Base-by-base conservation (phyloP, 1,284 basidiomycete species). In the Apiotrichum porosum region DNA sequence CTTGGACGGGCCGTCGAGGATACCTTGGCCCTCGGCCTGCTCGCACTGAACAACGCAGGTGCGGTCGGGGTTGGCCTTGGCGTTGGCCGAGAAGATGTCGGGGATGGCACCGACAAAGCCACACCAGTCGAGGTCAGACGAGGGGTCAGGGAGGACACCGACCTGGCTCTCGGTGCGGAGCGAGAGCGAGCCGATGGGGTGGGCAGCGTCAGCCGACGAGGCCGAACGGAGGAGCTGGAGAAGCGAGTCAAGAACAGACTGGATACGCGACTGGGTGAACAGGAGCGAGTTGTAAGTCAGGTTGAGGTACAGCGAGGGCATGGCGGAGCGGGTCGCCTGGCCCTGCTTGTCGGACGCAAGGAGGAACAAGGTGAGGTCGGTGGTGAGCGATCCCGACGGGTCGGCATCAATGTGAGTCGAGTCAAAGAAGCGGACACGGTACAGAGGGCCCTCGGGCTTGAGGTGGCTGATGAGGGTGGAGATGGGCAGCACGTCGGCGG, bases 51-150 rank as follows among this genome's bases (percentile, higher is more conserved):
- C 76, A 30, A 94, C 85, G 63, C 91, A 97, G 6, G 86, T 77
- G 30, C 84, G 76, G 38, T 89, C 83, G 0, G 92, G 91, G 72
- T 81, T 81, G 50, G 77, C 73, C 18, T 79, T 78, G 12, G 92
- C 88, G 75, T 95, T 90, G 42, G 77, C 73, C 37, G 88, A 85
- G 75, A 97, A 94, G 41, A 97, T 81, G 70, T 95, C 87, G 32
- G 95, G 88, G 68, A 97, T 90, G 18, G 95, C 88, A 32, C 95
- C 95, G 67, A 91, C 90, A 81, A 84, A 98, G 47, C 86, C 92
- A 71, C 91, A 95, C 92, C 94, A 99, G 65, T 97, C 83, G 34
- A 99, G 81, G 69, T 98, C 87, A 10, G 82, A 85, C 13, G 81
- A 83, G 3, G 95, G 92, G 66, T 90, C 80, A 0, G 95, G 95